phyloP scores from a whole-genome alignment of 192 early-diverging fungal species.

The Linderina pennispora region DNA sequence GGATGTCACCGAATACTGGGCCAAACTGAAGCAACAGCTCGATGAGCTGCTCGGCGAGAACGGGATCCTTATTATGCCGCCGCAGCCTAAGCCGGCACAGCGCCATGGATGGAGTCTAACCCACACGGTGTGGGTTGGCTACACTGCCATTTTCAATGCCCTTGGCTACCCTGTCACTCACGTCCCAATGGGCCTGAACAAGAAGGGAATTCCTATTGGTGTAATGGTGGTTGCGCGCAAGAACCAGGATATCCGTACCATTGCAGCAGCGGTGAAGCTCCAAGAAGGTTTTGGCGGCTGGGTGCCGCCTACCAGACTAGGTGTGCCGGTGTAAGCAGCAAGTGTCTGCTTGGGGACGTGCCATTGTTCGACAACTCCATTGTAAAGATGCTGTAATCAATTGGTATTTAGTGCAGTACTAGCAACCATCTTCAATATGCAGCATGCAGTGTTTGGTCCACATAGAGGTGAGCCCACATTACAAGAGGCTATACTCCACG shows the following conservation, averaged over 20 bases:
- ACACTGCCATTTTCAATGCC: not conserved
- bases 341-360: no score
- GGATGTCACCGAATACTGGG: not conserved
- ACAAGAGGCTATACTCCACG: no score
- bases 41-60: not conserved
- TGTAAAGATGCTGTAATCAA: no score
- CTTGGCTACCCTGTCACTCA: not conserved
- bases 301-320: not conserved
- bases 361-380: no score
- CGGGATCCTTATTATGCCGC: not conserved
- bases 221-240: not conserved
- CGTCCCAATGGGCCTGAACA: not conserved
- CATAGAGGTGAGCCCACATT: no score
- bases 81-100: not conserved
- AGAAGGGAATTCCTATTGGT: not conserved
- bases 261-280: not conserved
- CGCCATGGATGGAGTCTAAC: not conserved
- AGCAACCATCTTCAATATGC: no score
- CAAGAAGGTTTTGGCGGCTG: not conserved
- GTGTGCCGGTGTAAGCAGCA: not conserved
- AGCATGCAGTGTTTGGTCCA: no score
- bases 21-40: not conserved
- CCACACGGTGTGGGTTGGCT: not conserved
- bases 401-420: no score
- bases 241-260: not conserved